Evolutionary conservation across 495 filamentous ascomycete genomes (phyloP), one percentile per base, ranked within the genome.

Genomic region (Chaetomium cochliodes): DNA sequence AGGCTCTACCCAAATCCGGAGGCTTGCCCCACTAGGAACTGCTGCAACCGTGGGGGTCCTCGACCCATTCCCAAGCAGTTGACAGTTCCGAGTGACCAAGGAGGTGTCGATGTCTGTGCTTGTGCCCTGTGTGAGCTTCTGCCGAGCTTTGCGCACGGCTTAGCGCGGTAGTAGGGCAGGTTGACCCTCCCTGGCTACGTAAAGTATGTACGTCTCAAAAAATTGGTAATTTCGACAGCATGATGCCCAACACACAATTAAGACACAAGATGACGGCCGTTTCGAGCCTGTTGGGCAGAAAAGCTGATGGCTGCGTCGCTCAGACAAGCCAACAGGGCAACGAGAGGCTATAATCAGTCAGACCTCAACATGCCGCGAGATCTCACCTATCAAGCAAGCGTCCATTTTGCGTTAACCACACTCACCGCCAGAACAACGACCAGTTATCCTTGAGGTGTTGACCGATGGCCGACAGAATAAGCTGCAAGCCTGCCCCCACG

Each of bases 281-380:
- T 44, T 9, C 15, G 58, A n/a, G 30, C 58, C 26, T 16, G 15
- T 55, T 57, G 57, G 42, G 57, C 41, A 33, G 26, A 28, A 60
- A 50, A 51, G 18, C 28, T 51, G n/a, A n/a, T n/a, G 44, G 44
- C 58, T 16, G 55, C n/a, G 18, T 23, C 11, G 53, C 18, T 13
- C 16, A 13, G 2, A 13, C 18, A 47, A n/a, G 44, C 44, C 7
- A n/a, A 47, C 33, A 37, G 9, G 11, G 33, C 11, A 37, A 37
- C 33, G 33, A 11, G 16, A 47, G 44, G 44, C 13, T 18, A 2
- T 18, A n/a, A 6, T 20, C 44, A n/a, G 41, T 4, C 41, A 44
- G 41, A 18, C 13, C 41, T 18, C 41, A 15, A 15, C 41, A 18
- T 15, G 33, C 5, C 33, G 5, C 33, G 33, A 44, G 13, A 4